Base-by-base conservation (phyloP, 192 early-diverging fungal genomes). In the Coemansia biformis region DNA sequence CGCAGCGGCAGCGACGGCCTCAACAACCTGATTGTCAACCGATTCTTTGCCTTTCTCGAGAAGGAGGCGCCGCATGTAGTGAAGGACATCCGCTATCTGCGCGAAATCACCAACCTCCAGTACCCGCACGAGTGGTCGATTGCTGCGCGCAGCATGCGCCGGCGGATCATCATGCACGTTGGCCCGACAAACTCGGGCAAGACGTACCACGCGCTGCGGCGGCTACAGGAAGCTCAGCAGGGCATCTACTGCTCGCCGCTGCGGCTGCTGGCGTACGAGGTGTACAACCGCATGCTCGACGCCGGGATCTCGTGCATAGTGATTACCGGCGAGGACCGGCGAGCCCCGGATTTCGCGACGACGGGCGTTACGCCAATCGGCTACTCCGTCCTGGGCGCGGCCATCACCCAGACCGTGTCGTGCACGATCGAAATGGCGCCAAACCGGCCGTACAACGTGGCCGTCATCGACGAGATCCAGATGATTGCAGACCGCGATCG, bases 161-260 rank as follows among this genome's bases (percentile, higher is more conserved):
- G 91, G 22, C 85, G 83, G 22, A 90, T 98, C 42, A 79, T 91
- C 23, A 78, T 95, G 70, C 93, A 98, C 52, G 87, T 98, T 17
- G 95, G 95, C 7, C 95, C 95, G 30, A 98, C 95, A 6, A 98
- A 98, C 70, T 91, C 89, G 17, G 95, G 95, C 56, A 98, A 98
- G 57, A 98, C 95, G 2, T 86, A 95, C 63, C 75, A 79, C 26
- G 95, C 95, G 7, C 58, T 98, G 11, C 43, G 86, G 51, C 76
- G 84, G 24, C 79, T 98, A 29, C 48, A 70, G 45, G 37, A 59
- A 10, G 73, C 79, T 5, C 45, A 69, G 16, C 53, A 72, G 8
- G 92, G 89, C 11, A 77, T 92, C 0, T 98, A 95, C 57, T 88
- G 86, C 52, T 92, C 91, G 10, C 95, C 95, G 5, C 59, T 98